Conservation (phyloP, 805 yeast genomes). For the Phaffomyces antillensis region DNA sequence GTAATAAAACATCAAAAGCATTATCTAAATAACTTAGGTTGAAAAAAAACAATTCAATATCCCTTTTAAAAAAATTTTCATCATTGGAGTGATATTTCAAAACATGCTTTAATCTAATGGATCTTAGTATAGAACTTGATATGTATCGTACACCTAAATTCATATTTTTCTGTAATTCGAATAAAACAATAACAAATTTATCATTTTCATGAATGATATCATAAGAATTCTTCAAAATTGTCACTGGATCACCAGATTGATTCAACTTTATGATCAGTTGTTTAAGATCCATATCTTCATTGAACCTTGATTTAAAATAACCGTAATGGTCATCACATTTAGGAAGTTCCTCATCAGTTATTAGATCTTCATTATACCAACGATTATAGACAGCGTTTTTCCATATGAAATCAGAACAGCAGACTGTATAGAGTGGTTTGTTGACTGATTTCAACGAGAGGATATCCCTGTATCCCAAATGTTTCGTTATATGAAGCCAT, state of each 20-base stretch:
- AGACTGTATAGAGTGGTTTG: background rate
- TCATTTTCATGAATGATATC: background rate
- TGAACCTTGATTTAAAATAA: background rate
- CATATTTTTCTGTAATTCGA: background rate
- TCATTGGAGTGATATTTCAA: background rate
- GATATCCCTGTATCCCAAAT: slow-evolving; percentile 1
- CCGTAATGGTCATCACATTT: background rate
- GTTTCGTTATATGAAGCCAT: slow-evolving; percentile 5
- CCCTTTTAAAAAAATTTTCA: background rate
- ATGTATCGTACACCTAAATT: slow-evolving; percentile 1
- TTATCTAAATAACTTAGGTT: slow-evolving; percentile 10
- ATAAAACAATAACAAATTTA: background rate
- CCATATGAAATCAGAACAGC: slow-evolving; percentile 1
- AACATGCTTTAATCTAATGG: slow-evolving; percentile 1
- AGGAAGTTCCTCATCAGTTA: background rate
- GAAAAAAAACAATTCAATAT: slow-evolving; percentile 11
- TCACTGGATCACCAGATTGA: background rate
- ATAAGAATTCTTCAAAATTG: background rate
- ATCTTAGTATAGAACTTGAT: background rate
- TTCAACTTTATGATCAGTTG: background rate
- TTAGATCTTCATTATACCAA: background rate
- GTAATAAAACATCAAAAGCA: slow-evolving; percentile 14
- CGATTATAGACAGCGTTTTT: background rate
- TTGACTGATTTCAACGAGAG: background rate
- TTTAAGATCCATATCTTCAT: background rate